Evolutionary conservation across 2,329 filamentous ascomycete species (phyloP).

Genomic region (Chalara sp.): DNA sequence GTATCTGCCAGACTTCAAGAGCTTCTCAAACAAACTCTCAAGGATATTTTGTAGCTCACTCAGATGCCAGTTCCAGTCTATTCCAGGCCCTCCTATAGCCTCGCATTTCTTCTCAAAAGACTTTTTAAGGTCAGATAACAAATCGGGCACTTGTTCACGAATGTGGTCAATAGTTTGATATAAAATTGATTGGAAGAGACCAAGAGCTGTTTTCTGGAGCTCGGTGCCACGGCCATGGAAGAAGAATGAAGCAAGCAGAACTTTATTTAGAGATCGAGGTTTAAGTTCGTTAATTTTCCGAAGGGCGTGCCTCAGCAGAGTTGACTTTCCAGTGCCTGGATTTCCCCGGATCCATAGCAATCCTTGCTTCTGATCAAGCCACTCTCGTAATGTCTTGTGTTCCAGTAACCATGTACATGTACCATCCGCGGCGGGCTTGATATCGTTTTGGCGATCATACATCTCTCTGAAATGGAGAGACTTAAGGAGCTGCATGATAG

Average conservation of each 20-base stretch:
- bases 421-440: conserved; percentile 1
- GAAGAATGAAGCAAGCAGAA: conserved; percentile 26
- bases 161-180: neutral
- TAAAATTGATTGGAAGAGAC: neutral
- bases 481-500: neutral
- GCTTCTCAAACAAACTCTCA: neutral
- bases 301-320: conserved; percentile 27
- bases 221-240: conserved; percentile 25
- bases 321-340: conserved; percentile 31
- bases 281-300: conserved; percentile 13
- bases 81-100: neutral
- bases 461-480: neutral
- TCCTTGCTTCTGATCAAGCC: conserved; percentile 10
- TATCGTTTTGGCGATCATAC: neutral
- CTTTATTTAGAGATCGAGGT: neutral
- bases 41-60: conserved; percentile 5
- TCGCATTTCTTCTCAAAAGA: neutral
- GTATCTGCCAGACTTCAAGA: neutral
- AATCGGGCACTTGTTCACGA: neutral
- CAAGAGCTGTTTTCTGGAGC: neutral
- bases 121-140: neutral
- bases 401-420: conserved; percentile 27
- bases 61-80: conserved; percentile 4
- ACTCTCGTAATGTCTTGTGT: conserved; percentile 17
- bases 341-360: conserved; percentile 33